These are phyloP conservation scores for Sarcodon sp. DNA, from an alignment of 768 basidiomycete genomes.

Conservation along the genomic window DNA sequence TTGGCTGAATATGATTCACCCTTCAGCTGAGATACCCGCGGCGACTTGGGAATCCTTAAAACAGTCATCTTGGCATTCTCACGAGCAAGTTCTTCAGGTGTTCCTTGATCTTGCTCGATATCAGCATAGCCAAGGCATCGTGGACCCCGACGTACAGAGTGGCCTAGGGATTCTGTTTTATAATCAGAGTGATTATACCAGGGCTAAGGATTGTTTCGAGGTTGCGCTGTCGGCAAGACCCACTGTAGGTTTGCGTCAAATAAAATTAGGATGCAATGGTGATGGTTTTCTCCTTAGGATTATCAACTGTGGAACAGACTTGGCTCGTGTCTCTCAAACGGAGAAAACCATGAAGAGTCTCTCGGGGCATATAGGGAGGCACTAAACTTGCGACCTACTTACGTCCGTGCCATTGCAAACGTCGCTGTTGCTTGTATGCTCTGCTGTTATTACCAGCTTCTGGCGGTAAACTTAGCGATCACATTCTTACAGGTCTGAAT, in stretches of 20 bases:
- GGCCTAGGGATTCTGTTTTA: conserved; percentile 92
- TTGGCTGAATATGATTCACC: conserved; percentile 66
- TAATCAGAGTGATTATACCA: conserved; percentile 72
- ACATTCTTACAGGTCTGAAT: conserved; percentile 58
- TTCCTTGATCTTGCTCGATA: conserved; percentile 72
- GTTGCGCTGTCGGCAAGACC: conserved; percentile 74
- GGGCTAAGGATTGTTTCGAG: conserved; percentile 91
- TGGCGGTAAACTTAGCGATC: background rate
- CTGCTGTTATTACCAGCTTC: conserved; percentile 1
- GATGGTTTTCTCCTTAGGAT: conserved; percentile 34
- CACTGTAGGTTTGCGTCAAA: conserved; percentile 26
- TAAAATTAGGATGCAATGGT: background rate
- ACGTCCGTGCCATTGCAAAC: conserved; percentile 95
- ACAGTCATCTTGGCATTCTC: conserved; percentile 71
- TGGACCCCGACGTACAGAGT: conserved; percentile 88
- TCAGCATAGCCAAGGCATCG: conserved; percentile 59
- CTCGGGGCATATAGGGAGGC: conserved; percentile 85
- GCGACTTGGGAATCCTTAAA: conserved; percentile 40
- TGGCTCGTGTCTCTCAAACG: conserved; percentile 91
- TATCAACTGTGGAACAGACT: conserved; percentile 93
- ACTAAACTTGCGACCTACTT: conserved; percentile 81
- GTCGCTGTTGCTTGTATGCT: conserved; percentile 92
- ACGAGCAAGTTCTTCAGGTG: conserved; percentile 66
- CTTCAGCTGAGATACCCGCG: conserved; percentile 34
- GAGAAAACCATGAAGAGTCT: conserved; percentile 88